These are phyloP conservation scores for Annulohypoxylon stygium DNA, from an alignment of 495 filamentous ascomycete genomes.

Conservation along the genomic window DNA sequence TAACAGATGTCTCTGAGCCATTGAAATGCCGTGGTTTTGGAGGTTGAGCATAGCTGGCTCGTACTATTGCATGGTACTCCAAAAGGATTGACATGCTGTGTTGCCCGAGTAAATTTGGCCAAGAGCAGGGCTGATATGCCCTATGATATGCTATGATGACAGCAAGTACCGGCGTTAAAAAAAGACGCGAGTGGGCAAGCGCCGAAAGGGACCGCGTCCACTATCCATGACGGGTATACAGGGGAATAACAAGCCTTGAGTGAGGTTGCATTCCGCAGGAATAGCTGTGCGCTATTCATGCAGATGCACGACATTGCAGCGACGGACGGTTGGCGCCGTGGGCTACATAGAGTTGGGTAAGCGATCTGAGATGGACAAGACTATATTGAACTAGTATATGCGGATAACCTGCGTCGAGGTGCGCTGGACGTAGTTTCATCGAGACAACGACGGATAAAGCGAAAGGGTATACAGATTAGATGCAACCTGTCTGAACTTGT, in stretches of 20 bases:
- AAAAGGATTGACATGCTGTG: conserved; percentile 45
- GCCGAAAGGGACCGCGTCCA: conserved; percentile 32
- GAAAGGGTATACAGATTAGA: conserved; percentile 29
- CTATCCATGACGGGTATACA: conserved; percentile 47
- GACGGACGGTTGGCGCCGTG: conserved; percentile 46
- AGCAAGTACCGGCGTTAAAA: conserved; percentile 40
- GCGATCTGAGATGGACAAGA: conserved; percentile 45
- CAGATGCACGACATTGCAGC: conserved; percentile 47
- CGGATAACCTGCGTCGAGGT: conserved; percentile 31
- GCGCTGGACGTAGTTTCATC: conserved; percentile 20
- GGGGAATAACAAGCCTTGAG: conserved; percentile 44
- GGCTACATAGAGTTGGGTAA: conserved; percentile 42
- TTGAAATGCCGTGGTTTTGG: conserved; percentile 40
- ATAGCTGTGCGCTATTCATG: conserved; percentile 40
- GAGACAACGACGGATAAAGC: conserved; percentile 34
- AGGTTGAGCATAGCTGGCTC: conserved; percentile 31
- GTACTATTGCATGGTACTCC: conserved; percentile 42
- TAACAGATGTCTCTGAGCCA: conserved; percentile 19
- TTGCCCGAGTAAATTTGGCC: conserved; percentile 30
- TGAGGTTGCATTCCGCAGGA: conserved; percentile 45
- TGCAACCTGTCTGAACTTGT: conserved; percentile 32
- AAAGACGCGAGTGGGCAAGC: conserved; percentile 35
- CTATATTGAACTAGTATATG: conserved; percentile 40
- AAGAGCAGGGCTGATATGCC: conserved; percentile 38
- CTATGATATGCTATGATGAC: conserved; percentile 33